A percentile compares a stretch with the other conserved stretches of the same genome.
Evolutionary conservation across 2,329 filamentous ascomycete genomes (phyloP).

Genomic region (Colletotrichum sp.): DNA sequence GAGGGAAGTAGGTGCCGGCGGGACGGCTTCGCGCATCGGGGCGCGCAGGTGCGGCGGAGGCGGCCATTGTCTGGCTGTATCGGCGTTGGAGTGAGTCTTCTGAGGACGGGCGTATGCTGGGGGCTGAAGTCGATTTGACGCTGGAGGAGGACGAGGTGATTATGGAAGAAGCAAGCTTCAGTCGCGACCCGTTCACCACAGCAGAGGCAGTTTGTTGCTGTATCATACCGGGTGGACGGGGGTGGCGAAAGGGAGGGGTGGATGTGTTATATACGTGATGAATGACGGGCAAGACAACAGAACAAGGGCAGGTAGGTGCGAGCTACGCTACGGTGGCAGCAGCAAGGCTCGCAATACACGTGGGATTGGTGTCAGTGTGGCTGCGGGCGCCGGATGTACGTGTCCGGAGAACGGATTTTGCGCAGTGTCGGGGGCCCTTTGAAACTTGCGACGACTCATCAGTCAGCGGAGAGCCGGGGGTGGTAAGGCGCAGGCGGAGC

Average conservation of each 20-base stretch:
- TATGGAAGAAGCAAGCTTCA: constrained; percentile 33
- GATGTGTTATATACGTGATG: constrained; percentile 20
- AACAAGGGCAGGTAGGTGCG: background rate
- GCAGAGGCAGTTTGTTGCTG: constrained; percentile 44
- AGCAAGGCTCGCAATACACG: background rate
- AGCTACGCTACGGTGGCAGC: background rate
- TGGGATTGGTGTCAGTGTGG: constrained; percentile 4
- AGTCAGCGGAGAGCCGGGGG: background rate
- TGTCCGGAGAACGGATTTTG: constrained; percentile 6
- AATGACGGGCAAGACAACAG: constrained; percentile 3
- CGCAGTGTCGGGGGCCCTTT: background rate
- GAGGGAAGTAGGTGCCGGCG: constrained; percentile 68
- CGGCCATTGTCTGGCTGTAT: constrained; percentile 20
- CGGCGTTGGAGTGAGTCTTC: constrained; percentile 14
- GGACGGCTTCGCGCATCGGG: constrained; percentile 23
- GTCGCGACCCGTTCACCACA: constrained; percentile 46
- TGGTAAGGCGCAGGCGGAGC: background rate
- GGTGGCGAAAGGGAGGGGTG: constrained; percentile 21
- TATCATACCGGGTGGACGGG: constrained; percentile 44
- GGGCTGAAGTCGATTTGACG: background rate
- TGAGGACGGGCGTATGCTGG: constrained; percentile 1
- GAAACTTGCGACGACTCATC: constrained; percentile 19
- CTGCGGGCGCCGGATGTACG: background rate
- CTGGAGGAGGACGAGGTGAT: constrained; percentile 12
- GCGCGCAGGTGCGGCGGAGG: constrained; percentile 1